Evolutionary conservation across 768 basidiomycete species (phyloP).

Genomic region (Mycena vulgaris): DNA sequence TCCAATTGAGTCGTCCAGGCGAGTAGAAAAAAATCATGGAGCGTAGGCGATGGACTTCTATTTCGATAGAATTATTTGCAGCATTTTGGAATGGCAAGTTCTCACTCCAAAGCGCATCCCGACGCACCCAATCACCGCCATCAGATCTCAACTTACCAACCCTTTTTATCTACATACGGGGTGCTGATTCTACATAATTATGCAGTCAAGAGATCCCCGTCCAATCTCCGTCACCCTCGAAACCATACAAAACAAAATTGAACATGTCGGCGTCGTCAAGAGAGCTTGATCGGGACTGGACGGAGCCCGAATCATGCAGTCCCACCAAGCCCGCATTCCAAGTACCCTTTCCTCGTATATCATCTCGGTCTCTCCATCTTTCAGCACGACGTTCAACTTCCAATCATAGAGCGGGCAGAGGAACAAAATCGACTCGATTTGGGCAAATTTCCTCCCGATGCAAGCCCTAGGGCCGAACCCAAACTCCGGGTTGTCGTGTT

Average conservation of each 20-base stretch:
- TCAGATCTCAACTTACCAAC: too few relatives aligned
- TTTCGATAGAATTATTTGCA: too few relatives aligned
- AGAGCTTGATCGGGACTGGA: slow-evolving; percentile 1
- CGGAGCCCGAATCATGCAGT: neutral
- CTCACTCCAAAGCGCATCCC: too few relatives aligned
- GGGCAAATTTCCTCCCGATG: neutral
- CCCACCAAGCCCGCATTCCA: slow-evolving; percentile 11
- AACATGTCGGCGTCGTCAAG: neutral
- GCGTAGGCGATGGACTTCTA: too few relatives aligned
- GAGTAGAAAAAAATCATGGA: too few relatives aligned
- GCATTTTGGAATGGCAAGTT: too few relatives aligned
- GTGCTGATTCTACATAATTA: too few relatives aligned
- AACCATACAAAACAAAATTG: neutral
- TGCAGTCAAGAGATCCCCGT: too few relatives aligned
- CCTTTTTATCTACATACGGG: too few relatives aligned
- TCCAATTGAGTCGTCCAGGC: too few relatives aligned
- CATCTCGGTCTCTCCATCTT: neutral
- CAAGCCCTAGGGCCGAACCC: neutral
- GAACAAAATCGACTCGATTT: neutral
- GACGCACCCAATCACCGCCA: too few relatives aligned
- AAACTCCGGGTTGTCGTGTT: neutral
- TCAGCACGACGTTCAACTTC: slow-evolving; percentile 3
- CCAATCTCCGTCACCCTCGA: too few relatives aligned
- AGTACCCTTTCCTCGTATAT: neutral
- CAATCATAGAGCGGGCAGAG: slow-evolving; percentile 1